Evolutionary conservation across 495 filamentous ascomycete genomes (phyloP), one percentile per base, ranked within the genome.

Genomic region (Xylaria sp.): DNA sequence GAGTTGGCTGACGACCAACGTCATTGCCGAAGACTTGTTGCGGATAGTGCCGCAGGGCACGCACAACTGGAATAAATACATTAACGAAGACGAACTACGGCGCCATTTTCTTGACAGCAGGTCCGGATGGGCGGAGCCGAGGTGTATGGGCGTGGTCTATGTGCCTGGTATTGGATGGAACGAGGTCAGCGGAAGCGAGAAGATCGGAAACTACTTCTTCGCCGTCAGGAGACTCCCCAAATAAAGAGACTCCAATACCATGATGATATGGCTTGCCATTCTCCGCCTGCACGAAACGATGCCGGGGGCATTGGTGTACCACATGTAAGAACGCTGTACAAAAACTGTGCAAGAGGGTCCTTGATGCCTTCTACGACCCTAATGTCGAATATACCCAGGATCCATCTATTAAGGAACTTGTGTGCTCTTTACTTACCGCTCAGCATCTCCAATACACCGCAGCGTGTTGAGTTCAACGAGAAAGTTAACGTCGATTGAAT

Each of bases 191-290:
- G 92, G 93, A 11, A 91, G 93, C 62, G 96, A 99, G 84, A 90
- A 88, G 78, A 89, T 92, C 81, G 96, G 96, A 43, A 99, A 99
- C 82, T 99, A 99, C 80, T 98, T 99, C 81, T 97, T 97, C 81
- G 96, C 88, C 48, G 89, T 97, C 40, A 89, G 91, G 80, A 97
- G 68, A 44, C 50, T 76, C 31, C 37, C 63, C 4, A 61, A 74
- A 19, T 71, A 70, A 52, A 62, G 6, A 57, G 66, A 17, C n/a
- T n/a, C n/a, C n/a, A 12, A 8, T 61, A 5, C 7, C 26, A 9
- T 8, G 35, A 35, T 26, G 44, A 29, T 57, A 33, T 21, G 33
- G 24, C 46, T 31, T 21, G 50, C 17, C 17, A 31, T 19, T 26
- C 29, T 26, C 21, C 9, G 26, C 24, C 7, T n/a, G 7, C 14